A percentile compares a stretch with the other conserved stretches of the same genome.
These are phyloP conservation scores for Tricholoma hemisulphureum DNA, from an alignment of 768 basidiomycete genomes.

Conservation along the genomic window DNA sequence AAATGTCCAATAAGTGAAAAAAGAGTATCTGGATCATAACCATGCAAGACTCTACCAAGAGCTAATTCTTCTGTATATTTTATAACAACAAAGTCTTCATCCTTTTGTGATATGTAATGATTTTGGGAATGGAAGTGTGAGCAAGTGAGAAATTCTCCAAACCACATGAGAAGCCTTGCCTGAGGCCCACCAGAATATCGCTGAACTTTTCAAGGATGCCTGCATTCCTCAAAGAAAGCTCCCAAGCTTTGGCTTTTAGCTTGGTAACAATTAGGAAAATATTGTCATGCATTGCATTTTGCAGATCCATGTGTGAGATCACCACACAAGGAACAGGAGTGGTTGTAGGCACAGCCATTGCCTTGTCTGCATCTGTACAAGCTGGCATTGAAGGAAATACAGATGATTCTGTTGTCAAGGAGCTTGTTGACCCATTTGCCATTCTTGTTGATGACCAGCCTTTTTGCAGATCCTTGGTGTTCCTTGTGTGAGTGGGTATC, in stretches of 20 bases:
- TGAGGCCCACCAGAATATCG: constrained; percentile 15
- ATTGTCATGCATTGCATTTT: background rate
- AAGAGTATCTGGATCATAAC: constrained; percentile 10
- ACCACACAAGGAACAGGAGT: constrained; percentile 18
- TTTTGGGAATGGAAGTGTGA: constrained; percentile 14
- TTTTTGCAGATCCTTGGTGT: too few species aligned
- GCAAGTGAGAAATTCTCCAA: constrained; percentile 4
- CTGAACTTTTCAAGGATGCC: background rate
- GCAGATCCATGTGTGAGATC: constrained; percentile 9
- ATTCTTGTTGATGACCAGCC: too few species aligned
- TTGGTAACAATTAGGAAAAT: constrained; percentile 18
- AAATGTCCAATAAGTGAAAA: constrained; percentile 22
- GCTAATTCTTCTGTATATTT: constrained; percentile 15
- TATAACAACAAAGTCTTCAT: constrained; percentile 8
- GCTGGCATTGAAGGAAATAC: background rate
- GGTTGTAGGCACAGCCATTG: constrained; percentile 1
- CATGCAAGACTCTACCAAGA: constrained; percentile 11
- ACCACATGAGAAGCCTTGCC: constrained; percentile 19
- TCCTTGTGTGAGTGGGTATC: too few species aligned
- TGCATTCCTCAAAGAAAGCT: background rate
- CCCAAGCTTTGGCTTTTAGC: constrained; percentile 13
- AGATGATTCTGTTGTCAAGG: background rate
- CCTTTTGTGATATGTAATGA: constrained; percentile 6
- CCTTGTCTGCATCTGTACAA: background rate
- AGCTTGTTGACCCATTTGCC: too few species aligned